A percentile compares a stretch with the other conserved stretches of the same genome.
These are phyloP conservation scores for Chrysanthemum seticuspe DNA, from an alignment of 129 eudicot species.

Conservation along the genomic window DNA sequence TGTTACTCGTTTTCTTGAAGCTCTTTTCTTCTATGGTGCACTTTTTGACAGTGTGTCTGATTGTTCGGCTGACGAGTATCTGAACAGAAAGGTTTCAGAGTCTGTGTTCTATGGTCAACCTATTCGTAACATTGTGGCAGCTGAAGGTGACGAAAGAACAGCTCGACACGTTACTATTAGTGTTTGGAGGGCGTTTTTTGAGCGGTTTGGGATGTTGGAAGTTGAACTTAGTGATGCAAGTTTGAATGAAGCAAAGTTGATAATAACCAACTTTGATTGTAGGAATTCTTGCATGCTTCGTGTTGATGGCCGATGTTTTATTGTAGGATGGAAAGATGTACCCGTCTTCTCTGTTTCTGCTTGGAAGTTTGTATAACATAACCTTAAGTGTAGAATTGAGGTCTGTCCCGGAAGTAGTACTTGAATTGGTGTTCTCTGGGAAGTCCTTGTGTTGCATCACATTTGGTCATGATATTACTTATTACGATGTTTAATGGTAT, in stretches of 20 bases:
- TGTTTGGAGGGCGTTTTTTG: slow-evolving; percentile 51
- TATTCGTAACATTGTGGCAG: slow-evolving; percentile 44
- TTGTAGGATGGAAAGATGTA: slow-evolving; percentile 46
- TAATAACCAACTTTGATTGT: slow-evolving; percentile 31
- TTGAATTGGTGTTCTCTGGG: too few species aligned
- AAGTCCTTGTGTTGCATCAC: too few species aligned
- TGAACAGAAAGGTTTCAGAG: slow-evolving; percentile 31
- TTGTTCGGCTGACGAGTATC: slow-evolving; percentile 36
- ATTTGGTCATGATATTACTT: background rate
- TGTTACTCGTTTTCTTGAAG: slow-evolving; percentile 47
- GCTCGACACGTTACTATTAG: slow-evolving; percentile 36
- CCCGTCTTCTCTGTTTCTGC: slow-evolving; percentile 48
- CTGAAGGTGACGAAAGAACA: slow-evolving; percentile 53
- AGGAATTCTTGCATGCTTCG: slow-evolving; percentile 35
- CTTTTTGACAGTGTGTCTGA: slow-evolving; percentile 39
- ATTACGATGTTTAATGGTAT: background rate
- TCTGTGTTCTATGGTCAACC: slow-evolving; percentile 23
- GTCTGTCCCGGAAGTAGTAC: background rate
- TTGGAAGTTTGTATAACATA: slow-evolving; percentile 34
- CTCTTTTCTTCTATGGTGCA: slow-evolving; percentile 52
- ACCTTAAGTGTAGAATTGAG: background rate
- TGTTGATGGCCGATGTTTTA: slow-evolving; percentile 27
- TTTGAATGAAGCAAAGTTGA: slow-evolving; percentile 34
- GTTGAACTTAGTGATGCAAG: slow-evolving; percentile 29
- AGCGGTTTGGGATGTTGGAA: slow-evolving; percentile 43